A percentile compares a stretch with the other conserved stretches of the same genome.
Conservation (phyloP, 2,329 filamentous ascomycete genomes). For the Neophaeococcomyces aloes region DNA sequence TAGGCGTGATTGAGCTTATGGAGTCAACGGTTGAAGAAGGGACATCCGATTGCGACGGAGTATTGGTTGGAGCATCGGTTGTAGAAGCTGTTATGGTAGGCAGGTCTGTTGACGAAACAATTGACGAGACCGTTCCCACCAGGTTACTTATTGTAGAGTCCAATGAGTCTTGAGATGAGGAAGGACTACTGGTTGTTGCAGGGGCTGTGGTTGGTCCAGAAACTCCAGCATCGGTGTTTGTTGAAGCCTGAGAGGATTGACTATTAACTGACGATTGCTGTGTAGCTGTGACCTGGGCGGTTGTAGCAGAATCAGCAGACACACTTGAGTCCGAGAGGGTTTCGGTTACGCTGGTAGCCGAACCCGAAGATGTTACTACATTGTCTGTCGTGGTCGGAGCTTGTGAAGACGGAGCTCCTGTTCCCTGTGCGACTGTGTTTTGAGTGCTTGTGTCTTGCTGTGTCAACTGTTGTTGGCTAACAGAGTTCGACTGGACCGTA, state of each 20-base stretch:
- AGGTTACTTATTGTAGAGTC: constrained; percentile 1
- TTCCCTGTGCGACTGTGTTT: not conserved
- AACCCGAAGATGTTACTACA: not conserved
- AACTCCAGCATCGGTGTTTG: not conserved
- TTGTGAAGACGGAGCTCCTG: not conserved
- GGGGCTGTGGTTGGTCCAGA: not conserved
- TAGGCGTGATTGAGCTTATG: too few relatives aligned
- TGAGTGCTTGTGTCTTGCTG: too few relatives aligned
- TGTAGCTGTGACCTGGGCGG: not conserved
- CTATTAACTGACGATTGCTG: not conserved
- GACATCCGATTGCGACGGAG: constrained; percentile 6
- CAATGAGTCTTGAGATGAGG: constrained; percentile 9
- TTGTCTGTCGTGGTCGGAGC: not conserved
- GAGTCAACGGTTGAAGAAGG: not conserved
- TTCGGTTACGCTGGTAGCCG: not conserved
- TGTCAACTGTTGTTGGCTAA: too few relatives aligned
- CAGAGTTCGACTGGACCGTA: too few relatives aligned
- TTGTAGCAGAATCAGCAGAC: not conserved
- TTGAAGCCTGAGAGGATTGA: not conserved
- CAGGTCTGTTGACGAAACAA: not conserved
- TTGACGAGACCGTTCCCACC: constrained; percentile 7
- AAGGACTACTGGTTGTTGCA: not conserved
- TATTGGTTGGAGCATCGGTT: constrained; percentile 8
- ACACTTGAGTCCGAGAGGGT: not conserved
- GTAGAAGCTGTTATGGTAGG: constrained; percentile 2